Base-by-base conservation (phyloP, 1,284 basidiomycete genomes). In the Ustilago esculenta region DNA sequence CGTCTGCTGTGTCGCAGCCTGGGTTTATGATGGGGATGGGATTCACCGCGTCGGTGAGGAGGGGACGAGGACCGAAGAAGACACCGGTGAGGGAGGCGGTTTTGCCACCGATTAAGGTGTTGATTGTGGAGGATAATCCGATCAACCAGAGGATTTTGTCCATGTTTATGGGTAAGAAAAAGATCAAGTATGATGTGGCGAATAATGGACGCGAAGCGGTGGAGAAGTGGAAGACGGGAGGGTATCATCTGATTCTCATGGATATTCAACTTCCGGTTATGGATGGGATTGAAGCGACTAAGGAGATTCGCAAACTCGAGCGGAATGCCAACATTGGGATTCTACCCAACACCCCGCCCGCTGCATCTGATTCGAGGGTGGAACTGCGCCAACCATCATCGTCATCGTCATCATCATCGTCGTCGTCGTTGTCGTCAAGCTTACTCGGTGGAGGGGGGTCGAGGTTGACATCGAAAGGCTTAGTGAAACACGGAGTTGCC, bases 221-320 rank as follows among this genome's bases (percentile, higher is more conserved):
- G 9, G 87, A 93, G 71, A 97, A 97, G 82, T 99, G 96, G 94
- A 87, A 87, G 66, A 90, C 88, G 9, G 96, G 96, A 10, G 89
- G 87, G 37, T 99, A 97, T 83, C 95, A 99, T 85, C 85, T 98
- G 49, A 98, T 99, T 61, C 84, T 99, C 83, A 99, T 99, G 96
- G 96, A 99, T 84, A 98, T 99, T 63, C 95, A 98, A 84, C 92
- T 99, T 86, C 96, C 96, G 6, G 90, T 98, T 72, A 97, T 98
- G 91, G 92, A 96, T 82, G 96, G 96, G 23, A 97, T 98, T 45
- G 88, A 92, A 79, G 96, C 96, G 3, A 98, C 96, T 0, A 94
- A 94, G 77, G 92, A 95, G 82, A 99, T 99, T 57, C 87, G 96
- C 43, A 87, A 89, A 64, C 84, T 95, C 45, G 95, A 98, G 82